Percentiles rank a stretch among this genome's conserved stretches.
Evolutionary conservation across 257 asterid species (phyloP).

Genomic region (Anisodus acutangulus): DNA sequence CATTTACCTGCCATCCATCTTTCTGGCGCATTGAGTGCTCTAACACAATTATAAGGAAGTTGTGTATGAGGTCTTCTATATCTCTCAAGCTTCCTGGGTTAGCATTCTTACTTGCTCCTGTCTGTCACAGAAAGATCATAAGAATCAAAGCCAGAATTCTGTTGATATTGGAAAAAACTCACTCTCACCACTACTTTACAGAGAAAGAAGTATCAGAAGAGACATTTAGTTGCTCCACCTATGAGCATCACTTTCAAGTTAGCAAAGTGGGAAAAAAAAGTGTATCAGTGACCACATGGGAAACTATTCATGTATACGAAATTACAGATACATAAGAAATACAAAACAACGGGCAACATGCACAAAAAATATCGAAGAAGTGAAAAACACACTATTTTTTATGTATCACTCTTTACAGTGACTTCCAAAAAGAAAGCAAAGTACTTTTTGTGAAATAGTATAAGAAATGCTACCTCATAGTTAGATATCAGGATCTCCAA

Average conservation of each 20-base stretch:
- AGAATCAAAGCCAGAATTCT: neutral
- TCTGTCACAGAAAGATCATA: constrained; percentile 48
- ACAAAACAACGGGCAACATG: neutral
- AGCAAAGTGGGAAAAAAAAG: neutral
- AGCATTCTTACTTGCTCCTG: constrained; percentile 55
- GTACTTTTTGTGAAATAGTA: constrained; percentile 5
- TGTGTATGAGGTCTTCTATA: constrained; percentile 94
- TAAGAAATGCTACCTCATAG: constrained; percentile 62
- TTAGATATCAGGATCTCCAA: constrained; percentile 94
- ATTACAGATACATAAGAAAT: constrained; percentile 8
- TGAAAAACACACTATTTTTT: neutral
- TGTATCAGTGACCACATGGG: constrained; percentile 1
- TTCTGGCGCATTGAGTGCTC: constrained; percentile 99
- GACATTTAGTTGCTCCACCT: constrained; percentile 8
- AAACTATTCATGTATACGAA: neutral
- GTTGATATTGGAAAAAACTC: neutral
- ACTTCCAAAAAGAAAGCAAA: neutral
- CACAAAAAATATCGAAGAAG: constrained; percentile 3
- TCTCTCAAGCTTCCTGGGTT: constrained; percentile 67
- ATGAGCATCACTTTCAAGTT: neutral
- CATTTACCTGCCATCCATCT: constrained; percentile 97
- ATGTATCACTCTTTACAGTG: constrained; percentile 10
- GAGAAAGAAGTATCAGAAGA: neutral
- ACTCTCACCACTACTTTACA: neutral
- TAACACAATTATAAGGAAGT: constrained; percentile 85